Conservation (phyloP, 202 grass and related monocot genomes). For the Cymbopogon flexuosus region DNA sequence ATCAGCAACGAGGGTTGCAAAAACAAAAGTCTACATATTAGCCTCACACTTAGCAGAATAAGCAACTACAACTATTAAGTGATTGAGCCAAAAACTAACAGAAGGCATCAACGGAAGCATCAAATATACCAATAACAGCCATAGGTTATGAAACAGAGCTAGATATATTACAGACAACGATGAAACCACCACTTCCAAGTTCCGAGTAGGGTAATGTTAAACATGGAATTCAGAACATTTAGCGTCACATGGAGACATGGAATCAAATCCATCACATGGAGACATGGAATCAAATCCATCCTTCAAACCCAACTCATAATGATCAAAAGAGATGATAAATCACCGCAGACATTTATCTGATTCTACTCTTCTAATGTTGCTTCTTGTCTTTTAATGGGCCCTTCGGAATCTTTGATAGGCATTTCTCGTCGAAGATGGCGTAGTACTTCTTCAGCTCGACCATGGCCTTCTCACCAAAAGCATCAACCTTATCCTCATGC, state of each 20-base stretch:
- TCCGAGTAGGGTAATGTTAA: not conserved
- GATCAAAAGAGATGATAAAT: slow-evolving; percentile 14
- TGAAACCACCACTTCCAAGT: not conserved
- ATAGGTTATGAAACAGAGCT: not conserved
- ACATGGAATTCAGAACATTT: not conserved
- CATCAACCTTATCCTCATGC: slow-evolving; percentile 78
- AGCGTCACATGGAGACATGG: not conserved
- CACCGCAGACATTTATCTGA: not conserved
- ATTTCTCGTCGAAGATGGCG: slow-evolving; percentile 64
- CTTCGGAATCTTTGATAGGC: slow-evolving; percentile 77
- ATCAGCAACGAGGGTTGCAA: not conserved
- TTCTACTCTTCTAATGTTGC: slow-evolving; percentile 46
- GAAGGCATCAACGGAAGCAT: not conserved
- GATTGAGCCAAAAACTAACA: not conserved
- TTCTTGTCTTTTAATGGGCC: slow-evolving; percentile 61
- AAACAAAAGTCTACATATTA: not conserved
- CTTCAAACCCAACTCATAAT: slow-evolving; percentile 11
- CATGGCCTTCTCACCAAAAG: slow-evolving; percentile 69
- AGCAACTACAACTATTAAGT: no score
- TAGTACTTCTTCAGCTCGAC: slow-evolving; percentile 69
- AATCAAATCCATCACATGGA: slow-evolving; percentile 20
- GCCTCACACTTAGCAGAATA: no score
- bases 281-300: slow-evolving; percentile 35
- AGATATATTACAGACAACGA: not conserved
- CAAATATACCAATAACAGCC: not conserved